Base-by-base conservation (phyloP, 805 yeast species). In the Candida peoriensis region DNA sequence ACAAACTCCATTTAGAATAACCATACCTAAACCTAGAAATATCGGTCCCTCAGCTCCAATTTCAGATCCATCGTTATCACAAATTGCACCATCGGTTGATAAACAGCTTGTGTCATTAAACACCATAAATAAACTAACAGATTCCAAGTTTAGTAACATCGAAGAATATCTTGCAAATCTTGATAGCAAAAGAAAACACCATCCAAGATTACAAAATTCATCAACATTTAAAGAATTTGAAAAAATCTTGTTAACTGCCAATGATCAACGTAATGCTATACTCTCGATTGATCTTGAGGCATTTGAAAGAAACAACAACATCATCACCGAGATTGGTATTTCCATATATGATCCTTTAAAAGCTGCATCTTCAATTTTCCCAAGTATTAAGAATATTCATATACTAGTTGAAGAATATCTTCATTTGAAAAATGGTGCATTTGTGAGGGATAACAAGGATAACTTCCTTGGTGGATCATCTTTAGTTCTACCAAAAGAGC, bases 211-310 rank as follows among this genome's bases (percentile, higher is more conserved):
- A 5, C 34, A 23, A 7, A 28, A 44, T 24, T 30, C 24, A 5
- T 18, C 17, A 7, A 28, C 14, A 4, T 39, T 47, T 14, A 16
- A 20, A 8, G 18, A 17, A 3, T 37, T 51, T 16, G 26, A 30
- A 20, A 24, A 34, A 5, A 28, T 32, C 2, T 29, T 51, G 10
- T 16, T 25, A 1, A 23, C n/a, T 1, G 32, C 44, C 11, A 50
- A 50, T 34, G 31, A 35, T 6, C 35, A 30, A 11, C 20, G 31
- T 6, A 44, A 41, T 21, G 27, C 39, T 3, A 27, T 51, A 9
- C 58, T 76, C 32, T 60, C 71, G 11, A 54, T 77, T 29, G 83
- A 77, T 50, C 58, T 74, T 2, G 84, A 77, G 49, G 81, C 81
- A 1, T 74, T 54, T 58, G 83, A 77, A 46, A 41, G 46, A 17